Conservation (phyloP, 306 rosid species). For the Glycyrrhiza uralensis region DNA sequence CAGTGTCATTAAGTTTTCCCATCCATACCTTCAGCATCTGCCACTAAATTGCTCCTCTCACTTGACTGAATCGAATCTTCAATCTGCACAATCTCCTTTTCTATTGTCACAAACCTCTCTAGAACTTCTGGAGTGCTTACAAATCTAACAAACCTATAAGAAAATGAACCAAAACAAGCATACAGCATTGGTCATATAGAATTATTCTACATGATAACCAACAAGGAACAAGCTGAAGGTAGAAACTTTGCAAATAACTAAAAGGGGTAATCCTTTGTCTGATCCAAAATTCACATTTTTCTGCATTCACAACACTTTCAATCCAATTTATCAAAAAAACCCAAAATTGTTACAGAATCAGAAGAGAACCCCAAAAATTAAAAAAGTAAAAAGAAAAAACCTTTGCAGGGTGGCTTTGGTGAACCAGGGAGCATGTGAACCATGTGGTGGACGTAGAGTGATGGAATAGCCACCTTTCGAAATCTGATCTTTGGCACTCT, state of each 20-base stretch:
- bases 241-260: not conserved
- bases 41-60: conserved; percentile 41
- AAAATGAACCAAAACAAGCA: conserved; percentile 25
- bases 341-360: not conserved
- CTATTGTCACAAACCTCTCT: conserved; percentile 92
- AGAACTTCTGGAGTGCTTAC: conserved; percentile 89
- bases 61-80: conserved; percentile 70
- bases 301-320: conserved; percentile 1
- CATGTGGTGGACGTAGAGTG: conserved; percentile 64
- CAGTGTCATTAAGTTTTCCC: not conserved
- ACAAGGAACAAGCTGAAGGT: not conserved
- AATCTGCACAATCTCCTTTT: conserved; percentile 89
- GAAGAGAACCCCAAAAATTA: not conserved
- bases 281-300: conserved; percentile 21
- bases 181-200: not conserved
- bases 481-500: conserved; percentile 91
- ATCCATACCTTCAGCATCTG: conserved; percentile 68
- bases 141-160: conserved; percentile 87
- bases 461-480: conserved; percentile 97
- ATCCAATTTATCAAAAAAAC: conserved; percentile 5
- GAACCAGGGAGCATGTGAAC: conserved; percentile 70
- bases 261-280: not conserved
- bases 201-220: not conserved
- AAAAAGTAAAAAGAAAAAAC: conserved; percentile 14
- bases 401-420: conserved; percentile 95